Conservation (phyloP, 257 asterid species). For the Ilex aquifolium region DNA sequence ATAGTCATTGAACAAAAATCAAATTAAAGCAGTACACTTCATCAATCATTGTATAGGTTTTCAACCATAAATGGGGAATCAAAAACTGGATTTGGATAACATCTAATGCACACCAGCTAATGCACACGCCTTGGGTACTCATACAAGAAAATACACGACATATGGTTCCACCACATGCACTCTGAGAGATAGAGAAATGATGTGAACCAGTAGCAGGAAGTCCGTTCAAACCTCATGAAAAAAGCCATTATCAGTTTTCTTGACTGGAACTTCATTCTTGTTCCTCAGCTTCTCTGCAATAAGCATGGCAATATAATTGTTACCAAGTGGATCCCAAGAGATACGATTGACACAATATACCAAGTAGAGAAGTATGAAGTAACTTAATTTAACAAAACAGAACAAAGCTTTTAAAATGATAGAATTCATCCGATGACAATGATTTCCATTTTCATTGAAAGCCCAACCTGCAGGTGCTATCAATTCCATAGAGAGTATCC, state of each 20-base stretch:
- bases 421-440: too few relatives aligned
- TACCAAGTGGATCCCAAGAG: background rate
- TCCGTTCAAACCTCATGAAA: constrained; percentile 55
- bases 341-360: constrained; percentile 2
- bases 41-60: background rate
- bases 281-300: constrained; percentile 61
- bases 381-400: too few relatives aligned
- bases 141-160: constrained; percentile 9
- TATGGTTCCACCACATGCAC: background rate
- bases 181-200: background rate
- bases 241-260: constrained; percentile 57
- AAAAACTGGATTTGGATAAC: background rate
- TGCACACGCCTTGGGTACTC: background rate
- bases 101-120: background rate
- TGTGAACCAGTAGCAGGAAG: constrained; percentile 14
- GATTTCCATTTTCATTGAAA: too few relatives aligned
- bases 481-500: too few relatives aligned
- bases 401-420: too few relatives aligned
- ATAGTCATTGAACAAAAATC: background rate
- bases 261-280: constrained; percentile 27
- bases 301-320: constrained; percentile 3
- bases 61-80: background rate
- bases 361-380: too few relatives aligned
- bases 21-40: background rate
- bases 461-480: too few relatives aligned